A percentile compares a stretch with the other conserved stretches of the same genome.
Evolutionary conservation across 495 filamentous ascomycete genomes (phyloP).

Genomic region (Hamigera avellanea): DNA sequence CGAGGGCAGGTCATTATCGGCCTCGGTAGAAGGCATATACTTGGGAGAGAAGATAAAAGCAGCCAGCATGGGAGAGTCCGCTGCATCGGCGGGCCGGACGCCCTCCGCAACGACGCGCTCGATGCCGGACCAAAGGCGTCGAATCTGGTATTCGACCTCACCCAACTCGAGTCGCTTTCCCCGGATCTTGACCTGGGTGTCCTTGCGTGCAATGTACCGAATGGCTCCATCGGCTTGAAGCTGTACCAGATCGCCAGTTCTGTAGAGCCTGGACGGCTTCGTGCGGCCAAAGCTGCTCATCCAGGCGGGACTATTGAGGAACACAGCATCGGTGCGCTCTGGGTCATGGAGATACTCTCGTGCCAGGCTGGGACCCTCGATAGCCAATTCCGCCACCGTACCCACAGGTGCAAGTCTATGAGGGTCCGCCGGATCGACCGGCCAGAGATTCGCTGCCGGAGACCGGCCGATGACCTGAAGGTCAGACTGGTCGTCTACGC

Average conservation of each 20-base stretch:
- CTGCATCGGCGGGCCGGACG: neutral
- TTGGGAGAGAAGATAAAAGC: no score
- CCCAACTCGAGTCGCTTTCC: constrained; percentile 35
- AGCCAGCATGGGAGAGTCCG: neutral
- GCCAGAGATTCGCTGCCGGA: constrained; percentile 22
- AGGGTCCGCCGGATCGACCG: constrained; percentile 38
- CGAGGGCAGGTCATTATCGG: neutral
- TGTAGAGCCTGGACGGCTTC: no score
- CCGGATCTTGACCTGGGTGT: constrained; percentile 36
- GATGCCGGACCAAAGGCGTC: neutral
- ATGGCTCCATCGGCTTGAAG: constrained; percentile 21
- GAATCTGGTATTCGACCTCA: constrained; percentile 14
- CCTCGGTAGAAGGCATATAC: neutral
- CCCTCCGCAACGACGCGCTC: neutral
- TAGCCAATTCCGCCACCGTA: constrained; percentile 39
- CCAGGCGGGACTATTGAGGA: constrained; percentile 37
- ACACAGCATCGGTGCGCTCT: constrained; percentile 28
- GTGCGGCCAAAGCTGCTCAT: constrained; percentile 18
- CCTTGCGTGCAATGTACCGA: constrained; percentile 29
- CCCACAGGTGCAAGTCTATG: constrained; percentile 38
- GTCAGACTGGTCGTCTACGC: neutral
- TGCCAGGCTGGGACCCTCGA: constrained; percentile 40
- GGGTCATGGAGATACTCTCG: constrained; percentile 35
- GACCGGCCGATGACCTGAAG: constrained; percentile 7
- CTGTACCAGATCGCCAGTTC: constrained; percentile 32